Percentiles rank a stretch among this genome's conserved stretches.
phyloP scores from a whole-genome alignment of 2,329 filamentous ascomycete species.

The Catunica adiposa region DNA sequence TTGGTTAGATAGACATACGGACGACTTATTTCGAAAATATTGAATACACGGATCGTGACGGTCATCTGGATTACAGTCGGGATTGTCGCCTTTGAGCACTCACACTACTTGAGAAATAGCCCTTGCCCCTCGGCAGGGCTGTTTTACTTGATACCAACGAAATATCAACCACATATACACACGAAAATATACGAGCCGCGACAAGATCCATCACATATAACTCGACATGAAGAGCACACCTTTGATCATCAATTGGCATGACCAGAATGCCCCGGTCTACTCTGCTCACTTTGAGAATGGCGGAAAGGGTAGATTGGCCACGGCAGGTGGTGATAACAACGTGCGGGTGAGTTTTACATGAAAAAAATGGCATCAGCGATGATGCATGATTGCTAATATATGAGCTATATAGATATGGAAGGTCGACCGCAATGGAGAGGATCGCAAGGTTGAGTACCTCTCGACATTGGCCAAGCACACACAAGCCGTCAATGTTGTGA shows the following conservation, averaged over 20 bases:
- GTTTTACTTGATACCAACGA: background rate
- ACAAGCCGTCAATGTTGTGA: constrained; percentile 93
- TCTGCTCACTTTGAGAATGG: constrained; percentile 91
- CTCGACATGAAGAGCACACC: constrained; percentile 82
- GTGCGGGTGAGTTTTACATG: constrained; percentile 54
- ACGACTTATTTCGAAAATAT: no score
- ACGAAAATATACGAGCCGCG: constrained; percentile 9
- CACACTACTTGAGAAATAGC: background rate
- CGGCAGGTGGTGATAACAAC: constrained; percentile 90
- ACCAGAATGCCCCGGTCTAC: constrained; percentile 92
- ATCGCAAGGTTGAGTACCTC: constrained; percentile 78
- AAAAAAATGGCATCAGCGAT: background rate
- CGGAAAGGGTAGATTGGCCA: constrained; percentile 81
- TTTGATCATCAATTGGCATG: constrained; percentile 96
- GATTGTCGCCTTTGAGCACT: background rate
- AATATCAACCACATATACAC: constrained; percentile 1
- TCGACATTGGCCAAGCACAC: constrained; percentile 87
- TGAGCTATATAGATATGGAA: constrained; percentile 56
- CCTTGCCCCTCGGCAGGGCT: constrained; percentile 14
- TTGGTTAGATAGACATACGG: no score
- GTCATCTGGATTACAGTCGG: no score
- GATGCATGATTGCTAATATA: background rate
- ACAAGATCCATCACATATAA: constrained; percentile 12
- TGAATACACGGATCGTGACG: no score
- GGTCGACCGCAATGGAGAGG: constrained; percentile 68